Evolutionary conservation across 2,329 filamentous ascomycete species (phyloP).

Genomic region (Plenodomus tracheiphilus): DNA sequence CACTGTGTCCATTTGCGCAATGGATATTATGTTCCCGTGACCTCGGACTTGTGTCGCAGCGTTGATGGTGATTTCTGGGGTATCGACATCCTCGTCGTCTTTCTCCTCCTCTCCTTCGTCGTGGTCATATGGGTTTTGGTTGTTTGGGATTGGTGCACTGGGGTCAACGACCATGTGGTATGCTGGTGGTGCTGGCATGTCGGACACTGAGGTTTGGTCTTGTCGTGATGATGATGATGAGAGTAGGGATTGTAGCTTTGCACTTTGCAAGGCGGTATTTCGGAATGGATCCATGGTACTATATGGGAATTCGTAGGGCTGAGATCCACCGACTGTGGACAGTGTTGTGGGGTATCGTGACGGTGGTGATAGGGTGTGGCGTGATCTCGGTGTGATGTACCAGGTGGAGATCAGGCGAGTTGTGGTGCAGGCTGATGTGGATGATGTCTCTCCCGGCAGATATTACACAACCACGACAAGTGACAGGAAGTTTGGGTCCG

Average conservation of each 20-base stretch:
- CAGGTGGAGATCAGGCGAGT: slow-evolving; percentile 23
- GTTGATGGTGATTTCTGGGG: slow-evolving; percentile 41
- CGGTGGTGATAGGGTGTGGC: slow-evolving; percentile 28
- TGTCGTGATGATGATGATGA: slow-evolving; percentile 1
- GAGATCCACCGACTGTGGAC: not conserved
- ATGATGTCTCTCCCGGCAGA: slow-evolving; percentile 23
- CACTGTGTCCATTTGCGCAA: slow-evolving; percentile 35
- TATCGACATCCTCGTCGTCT: slow-evolving; percentile 17
- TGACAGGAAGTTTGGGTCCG: slow-evolving; percentile 2
- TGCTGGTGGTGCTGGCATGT: slow-evolving; percentile 34
- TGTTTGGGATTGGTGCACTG: slow-evolving; percentile 19
- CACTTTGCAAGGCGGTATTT: slow-evolving; percentile 20
- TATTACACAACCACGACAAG: slow-evolving; percentile 13
- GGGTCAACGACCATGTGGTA: slow-evolving; percentile 36
- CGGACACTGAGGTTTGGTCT: slow-evolving; percentile 6
- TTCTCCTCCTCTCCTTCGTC: slow-evolving; percentile 22
- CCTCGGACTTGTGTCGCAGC: slow-evolving; percentile 39
- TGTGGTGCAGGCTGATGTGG: slow-evolving; percentile 17
- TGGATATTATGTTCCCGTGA: slow-evolving; percentile 39
- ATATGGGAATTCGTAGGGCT: slow-evolving; percentile 6
- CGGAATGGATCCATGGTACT: slow-evolving; percentile 26
- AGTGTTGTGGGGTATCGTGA: slow-evolving; percentile 21
- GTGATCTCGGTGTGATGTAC: slow-evolving; percentile 36
- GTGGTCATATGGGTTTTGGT: slow-evolving; percentile 22
- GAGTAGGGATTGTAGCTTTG: slow-evolving; percentile 21